phyloP scores from a whole-genome alignment of 2,329 filamentous ascomycete species.

The Trichoderma sp. region DNA sequence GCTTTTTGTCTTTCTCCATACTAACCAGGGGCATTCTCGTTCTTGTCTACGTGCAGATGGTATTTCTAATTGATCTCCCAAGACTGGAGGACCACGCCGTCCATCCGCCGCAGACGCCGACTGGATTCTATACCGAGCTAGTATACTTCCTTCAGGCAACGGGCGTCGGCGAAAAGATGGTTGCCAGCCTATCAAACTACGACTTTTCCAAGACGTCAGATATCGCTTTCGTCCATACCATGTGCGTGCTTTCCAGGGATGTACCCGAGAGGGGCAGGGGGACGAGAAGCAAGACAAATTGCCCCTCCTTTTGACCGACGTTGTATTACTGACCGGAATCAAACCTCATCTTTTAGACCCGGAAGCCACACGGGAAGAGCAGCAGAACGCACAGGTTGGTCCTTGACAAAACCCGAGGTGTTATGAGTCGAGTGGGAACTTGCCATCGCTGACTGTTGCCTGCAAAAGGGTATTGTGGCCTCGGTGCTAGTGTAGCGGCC shows the following conservation, averaged over 20 bases:
- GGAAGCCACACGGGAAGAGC: slow-evolving; percentile 34
- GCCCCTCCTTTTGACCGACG: background rate
- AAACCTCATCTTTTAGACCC: slow-evolving; percentile 30
- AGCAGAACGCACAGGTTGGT: slow-evolving; percentile 33
- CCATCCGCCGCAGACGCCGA: slow-evolving; percentile 28
- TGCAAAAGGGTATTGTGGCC: slow-evolving; percentile 64
- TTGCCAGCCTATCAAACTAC: slow-evolving; percentile 69
- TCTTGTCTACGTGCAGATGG: slow-evolving; percentile 50
- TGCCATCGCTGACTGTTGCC: slow-evolving; percentile 25
- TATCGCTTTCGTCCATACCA: slow-evolving; percentile 80
- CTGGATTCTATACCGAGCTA: slow-evolving; percentile 66
- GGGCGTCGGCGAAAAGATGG: slow-evolving; percentile 60
- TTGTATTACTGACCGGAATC: background rate
- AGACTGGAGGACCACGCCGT: slow-evolving; percentile 41
- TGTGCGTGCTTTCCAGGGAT: slow-evolving; percentile 51
- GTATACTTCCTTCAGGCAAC: slow-evolving; percentile 67
- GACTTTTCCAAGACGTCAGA: slow-evolving; percentile 73
- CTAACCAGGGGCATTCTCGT: background rate
- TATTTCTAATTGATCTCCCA: slow-evolving; percentile 92
- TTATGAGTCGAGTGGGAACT: background rate
- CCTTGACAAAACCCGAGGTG: slow-evolving; percentile 12
- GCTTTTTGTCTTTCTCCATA: background rate
- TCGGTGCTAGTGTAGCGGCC: slow-evolving; percentile 63
- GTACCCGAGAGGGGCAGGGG: background rate
- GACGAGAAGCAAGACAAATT: background rate